Evolutionary conservation across 2,329 filamentous ascomycete species (phyloP).

Genomic region (Pyrenochaeta sp.): DNA sequence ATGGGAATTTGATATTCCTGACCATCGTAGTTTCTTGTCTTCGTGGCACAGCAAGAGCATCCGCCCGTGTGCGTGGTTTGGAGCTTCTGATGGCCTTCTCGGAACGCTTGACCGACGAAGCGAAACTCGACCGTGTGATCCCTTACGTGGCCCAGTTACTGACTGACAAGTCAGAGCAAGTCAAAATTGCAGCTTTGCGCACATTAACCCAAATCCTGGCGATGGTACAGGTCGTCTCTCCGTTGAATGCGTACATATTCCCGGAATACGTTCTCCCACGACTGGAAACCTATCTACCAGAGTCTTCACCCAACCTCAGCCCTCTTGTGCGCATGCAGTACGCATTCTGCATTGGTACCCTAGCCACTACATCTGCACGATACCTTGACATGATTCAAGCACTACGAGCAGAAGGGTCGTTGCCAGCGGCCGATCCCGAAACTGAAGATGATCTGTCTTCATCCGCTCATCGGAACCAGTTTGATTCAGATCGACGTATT

Average conservation of each 20-base stretch:
- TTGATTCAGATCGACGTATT: slow-evolving; percentile 85
- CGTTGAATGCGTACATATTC: slow-evolving; percentile 73
- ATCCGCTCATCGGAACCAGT: slow-evolving; percentile 78
- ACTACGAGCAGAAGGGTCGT: slow-evolving; percentile 80
- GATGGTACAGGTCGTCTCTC: slow-evolving; percentile 86
- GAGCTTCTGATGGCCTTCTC: slow-evolving; percentile 92
- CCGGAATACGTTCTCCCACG: slow-evolving; percentile 71
- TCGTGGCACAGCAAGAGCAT: slow-evolving; percentile 85
- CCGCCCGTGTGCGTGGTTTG: slow-evolving; percentile 87
- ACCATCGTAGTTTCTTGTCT: slow-evolving; percentile 88
- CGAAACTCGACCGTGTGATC: slow-evolving; percentile 90
- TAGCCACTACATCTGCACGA: slow-evolving; percentile 83
- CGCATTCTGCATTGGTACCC: slow-evolving; percentile 86
- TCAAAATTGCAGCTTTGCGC: slow-evolving; percentile 84
- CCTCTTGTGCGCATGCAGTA: slow-evolving; percentile 87
- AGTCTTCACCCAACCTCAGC: slow-evolving; percentile 58
- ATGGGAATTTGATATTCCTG: slow-evolving; percentile 91
- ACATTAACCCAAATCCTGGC: slow-evolving; percentile 85
- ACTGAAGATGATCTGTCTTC: slow-evolving; percentile 77
- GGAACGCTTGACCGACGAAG: slow-evolving; percentile 90
- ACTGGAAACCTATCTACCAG: slow-evolving; percentile 65
- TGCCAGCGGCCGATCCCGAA: slow-evolving; percentile 80
- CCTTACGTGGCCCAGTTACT: slow-evolving; percentile 88
- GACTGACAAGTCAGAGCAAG: slow-evolving; percentile 81
- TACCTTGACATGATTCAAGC: slow-evolving; percentile 94